Percentiles rank a stretch among this genome's conserved stretches.
These are phyloP conservation scores for Leucoagaricus sp. DNA, from an alignment of 1,284 basidiomycete species.

Conservation along the genomic window DNA sequence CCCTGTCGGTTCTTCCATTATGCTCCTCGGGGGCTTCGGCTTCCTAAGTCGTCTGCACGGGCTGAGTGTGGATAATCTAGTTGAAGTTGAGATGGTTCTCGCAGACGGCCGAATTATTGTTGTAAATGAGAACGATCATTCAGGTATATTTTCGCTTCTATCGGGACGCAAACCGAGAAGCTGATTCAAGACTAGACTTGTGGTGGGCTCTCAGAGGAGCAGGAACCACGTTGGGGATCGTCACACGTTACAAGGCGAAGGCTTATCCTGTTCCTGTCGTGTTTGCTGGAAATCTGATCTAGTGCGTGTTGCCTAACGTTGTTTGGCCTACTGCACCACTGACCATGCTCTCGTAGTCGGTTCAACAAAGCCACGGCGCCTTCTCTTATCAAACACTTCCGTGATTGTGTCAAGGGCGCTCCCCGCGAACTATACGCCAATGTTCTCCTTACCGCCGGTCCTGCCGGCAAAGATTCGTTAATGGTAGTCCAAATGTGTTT, in stretches of 20 bases:
- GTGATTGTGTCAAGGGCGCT: conserved; percentile 88
- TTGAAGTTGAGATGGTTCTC: conserved; percentile 85
- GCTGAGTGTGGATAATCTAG: conserved; percentile 82
- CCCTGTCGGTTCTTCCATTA: conserved; percentile 78
- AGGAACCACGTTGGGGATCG: conserved; percentile 82
- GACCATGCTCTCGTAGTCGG: conserved; percentile 49
- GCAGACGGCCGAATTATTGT: conserved; percentile 78
- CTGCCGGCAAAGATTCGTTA: conserved; percentile 77
- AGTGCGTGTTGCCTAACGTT: conserved; percentile 48
- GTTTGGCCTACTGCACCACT: conserved; percentile 1
- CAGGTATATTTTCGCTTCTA: conserved; percentile 48
- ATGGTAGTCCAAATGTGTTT: conserved; percentile 91
- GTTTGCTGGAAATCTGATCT: conserved; percentile 89
- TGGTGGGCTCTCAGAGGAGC: conserved; percentile 92
- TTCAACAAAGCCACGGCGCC: conserved; percentile 84
- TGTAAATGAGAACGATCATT: conserved; percentile 64
- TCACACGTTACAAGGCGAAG: conserved; percentile 84
- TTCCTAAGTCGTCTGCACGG: conserved; percentile 85
- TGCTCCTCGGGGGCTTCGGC: conserved; percentile 89
- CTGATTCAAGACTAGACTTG: conserved; percentile 49
- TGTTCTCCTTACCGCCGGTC: conserved; percentile 85
- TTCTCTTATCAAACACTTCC: conserved; percentile 87
- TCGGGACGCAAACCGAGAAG: background rate
- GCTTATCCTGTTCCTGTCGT: conserved; percentile 88
- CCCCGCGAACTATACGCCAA: conserved; percentile 88